Base-by-base conservation (phyloP, 2,329 filamentous ascomycete species). In the Aspergillus glaucus region DNA sequence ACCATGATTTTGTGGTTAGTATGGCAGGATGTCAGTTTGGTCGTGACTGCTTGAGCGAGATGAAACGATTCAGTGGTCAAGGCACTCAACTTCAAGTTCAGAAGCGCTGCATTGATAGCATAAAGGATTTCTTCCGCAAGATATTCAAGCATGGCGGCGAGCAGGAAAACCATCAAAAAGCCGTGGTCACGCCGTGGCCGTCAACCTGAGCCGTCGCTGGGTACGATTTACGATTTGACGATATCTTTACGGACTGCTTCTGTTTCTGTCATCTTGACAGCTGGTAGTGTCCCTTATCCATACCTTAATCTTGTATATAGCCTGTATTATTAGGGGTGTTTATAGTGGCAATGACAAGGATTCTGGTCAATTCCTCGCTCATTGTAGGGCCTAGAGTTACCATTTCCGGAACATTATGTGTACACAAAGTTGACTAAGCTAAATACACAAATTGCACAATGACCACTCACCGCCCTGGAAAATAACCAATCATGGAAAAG, bases 21-120 rank as follows among this genome's bases (percentile, higher is more conserved):
- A 97, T 98, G 92, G 93, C 93, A 5, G 93, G 93, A 3, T 98
- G 93, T 67, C 87, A 95, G 69, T 97, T 88, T 86, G 92, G 92
- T 3, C 82, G 93, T 44, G 92, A 98, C 72, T 98, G 93, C 69
- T 97, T 92, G 92, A 86, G 85, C 34, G 93, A 98, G 72, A 96
- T 98, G 84, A 95, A 95, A 73, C 86, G 87, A 67, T 98, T 90
- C 74, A 87, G 91, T 46, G 85, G 95, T 89, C 74, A 92, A 95
- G 68, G 85, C 84, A 70, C 79, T 96, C 53, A 96, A 96, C 75
- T 82, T 45, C 87, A 82, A 45, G 77, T 73, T 48, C 96, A 89
- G 88, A 87, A 94, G 73, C 79, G 76, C 56, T 73, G 73, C 46
- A 66, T 66, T 47, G 67, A 71, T 44, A 48, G 45, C 7, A 19